Evolutionary conservation across 495 filamentous ascomycete species (phyloP), one percentile per base, ranked within the genome.

Genomic region (Neurospora sp.): DNA sequence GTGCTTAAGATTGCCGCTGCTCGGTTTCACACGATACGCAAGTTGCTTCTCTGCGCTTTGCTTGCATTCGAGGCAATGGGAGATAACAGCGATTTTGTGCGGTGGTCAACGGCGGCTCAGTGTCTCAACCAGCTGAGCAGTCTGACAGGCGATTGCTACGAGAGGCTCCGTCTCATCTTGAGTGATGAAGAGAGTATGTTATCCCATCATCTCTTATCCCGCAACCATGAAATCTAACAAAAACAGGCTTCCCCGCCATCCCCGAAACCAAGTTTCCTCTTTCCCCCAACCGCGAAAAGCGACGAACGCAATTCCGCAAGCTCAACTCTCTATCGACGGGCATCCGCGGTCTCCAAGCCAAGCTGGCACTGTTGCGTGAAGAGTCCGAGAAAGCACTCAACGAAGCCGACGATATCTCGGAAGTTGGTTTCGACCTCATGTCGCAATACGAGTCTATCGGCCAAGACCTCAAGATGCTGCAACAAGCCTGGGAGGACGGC

Each of bases 391-490:
- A 88, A 74, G 88, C 88, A 69, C 83, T 97, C 22, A 91, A 94
- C 76, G 89, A 90, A 75, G 86, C 92, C 8, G 89, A 91, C 61
- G 91, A 96, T 75, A 82, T 92, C 4, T 87, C 88, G 22, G 89
- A 94, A 72, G 86, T 96, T 41, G 93, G 92, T 10, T 84, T 88
- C 3, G 89, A 87, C 71, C 88, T 98, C 37, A 90, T 96, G 82
- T 81, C 90, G 38, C 96, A 98, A 78, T 98, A 98, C 79, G 96
- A 99, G 37, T 94, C 94, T 20, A 95, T 99, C 74, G 96, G 96
- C 8, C 85, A 88, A 61, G 96, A 99, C 79, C 87, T 99, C 41
- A 89, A 89, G 78, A 88, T 87, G 53, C 85, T 99, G 61, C 89
- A 95, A 74, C 90, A 94, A 73, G 94, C 96, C 75, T 99, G 96